phyloP scores from a whole-genome alignment of 2,329 filamentous ascomycete species.

The Aspergillus fructus region DNA sequence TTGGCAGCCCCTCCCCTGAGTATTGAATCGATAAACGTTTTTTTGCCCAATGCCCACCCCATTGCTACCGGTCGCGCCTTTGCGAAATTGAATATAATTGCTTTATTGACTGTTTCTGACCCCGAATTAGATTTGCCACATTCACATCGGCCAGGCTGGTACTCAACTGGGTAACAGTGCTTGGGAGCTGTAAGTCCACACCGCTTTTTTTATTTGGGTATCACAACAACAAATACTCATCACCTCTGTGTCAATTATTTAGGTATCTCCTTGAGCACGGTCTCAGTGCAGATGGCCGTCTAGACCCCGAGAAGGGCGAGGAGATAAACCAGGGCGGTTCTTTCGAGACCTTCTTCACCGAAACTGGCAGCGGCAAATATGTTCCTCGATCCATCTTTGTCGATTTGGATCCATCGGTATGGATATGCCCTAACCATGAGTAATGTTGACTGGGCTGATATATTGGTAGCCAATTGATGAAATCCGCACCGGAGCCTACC shows the following conservation, averaged over 20 bases:
- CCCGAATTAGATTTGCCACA: constrained; percentile 57
- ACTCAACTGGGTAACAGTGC: constrained; percentile 67
- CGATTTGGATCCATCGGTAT: constrained; percentile 63
- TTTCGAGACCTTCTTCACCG: constrained; percentile 66
- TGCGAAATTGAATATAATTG: not conserved
- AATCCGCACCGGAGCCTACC: constrained; percentile 63
- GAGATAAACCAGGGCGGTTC: constrained; percentile 56
- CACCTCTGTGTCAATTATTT: constrained; percentile 7
- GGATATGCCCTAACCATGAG: constrained; percentile 16
- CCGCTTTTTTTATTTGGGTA: constrained; percentile 27
- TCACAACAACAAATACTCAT: not conserved
- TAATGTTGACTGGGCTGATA: constrained; percentile 11
- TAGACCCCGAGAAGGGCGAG: constrained; percentile 55
- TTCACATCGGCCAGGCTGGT: constrained; percentile 69
- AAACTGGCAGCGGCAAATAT: constrained; percentile 65
- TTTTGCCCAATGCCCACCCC: not conserved
- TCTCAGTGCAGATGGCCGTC: constrained; percentile 59
- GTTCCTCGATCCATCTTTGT: constrained; percentile 68
- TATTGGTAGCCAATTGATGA: constrained; percentile 60
- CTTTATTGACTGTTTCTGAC: constrained; percentile 13
- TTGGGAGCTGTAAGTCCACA: constrained; percentile 63
- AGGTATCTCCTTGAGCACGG: constrained; percentile 68
- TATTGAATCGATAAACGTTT: constrained; percentile 7
- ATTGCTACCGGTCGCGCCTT: not conserved
- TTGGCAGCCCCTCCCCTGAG: constrained; percentile 19